Base-by-base conservation (phyloP, 345 rosid species). In the Trapa bicornis region DNA sequence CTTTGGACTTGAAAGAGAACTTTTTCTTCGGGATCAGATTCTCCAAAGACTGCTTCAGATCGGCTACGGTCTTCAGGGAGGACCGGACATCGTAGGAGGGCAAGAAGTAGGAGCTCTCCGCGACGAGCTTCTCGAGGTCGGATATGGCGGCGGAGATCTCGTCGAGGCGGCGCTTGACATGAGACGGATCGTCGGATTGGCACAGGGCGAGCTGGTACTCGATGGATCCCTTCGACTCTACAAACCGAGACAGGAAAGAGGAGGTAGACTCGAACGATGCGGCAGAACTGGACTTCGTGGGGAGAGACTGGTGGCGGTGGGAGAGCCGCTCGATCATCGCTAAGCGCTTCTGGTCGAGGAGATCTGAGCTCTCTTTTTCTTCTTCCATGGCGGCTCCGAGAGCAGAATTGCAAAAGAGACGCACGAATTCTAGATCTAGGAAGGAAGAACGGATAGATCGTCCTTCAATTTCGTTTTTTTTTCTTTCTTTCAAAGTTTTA, bases 61-160 rank as follows among this genome's bases (percentile, higher is more conserved):
- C 89, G 1, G 94, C 78, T 61, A 85, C 64, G 38, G 83, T 71
- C 81, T 78, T 83, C 52, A 93, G 91, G 53, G 92, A 83, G 45
- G 92, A 83, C 58, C 95, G 79, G 41, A 90, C 85, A 53, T 93
- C 92, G 77, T 88, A 87, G 32, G 97, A 77, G 15, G 97, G 97
- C 66, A 90, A 81, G 66, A 67, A 74, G 75, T 87, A 88, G 2
- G 97, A 85, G 75, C 76, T 90, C 73, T 87, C 84, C 37, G 96
- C 92, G 56, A 90, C 81, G 47, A 88, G 84, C 67, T 86, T 79
- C 68, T 88, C 96, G 47, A 93, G 89, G 50, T 84, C 79, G 39
- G 86, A 68, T 65, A 93, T 88, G 64, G 89, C 70, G 16, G 74
- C 71, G 41, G 91, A 87, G 78, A 90, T 82, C 39, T 73, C 65